These are phyloP conservation scores for Silene noctiflora DNA, from an alignment of 179 eudicot species.

Conservation along the genomic window DNA sequence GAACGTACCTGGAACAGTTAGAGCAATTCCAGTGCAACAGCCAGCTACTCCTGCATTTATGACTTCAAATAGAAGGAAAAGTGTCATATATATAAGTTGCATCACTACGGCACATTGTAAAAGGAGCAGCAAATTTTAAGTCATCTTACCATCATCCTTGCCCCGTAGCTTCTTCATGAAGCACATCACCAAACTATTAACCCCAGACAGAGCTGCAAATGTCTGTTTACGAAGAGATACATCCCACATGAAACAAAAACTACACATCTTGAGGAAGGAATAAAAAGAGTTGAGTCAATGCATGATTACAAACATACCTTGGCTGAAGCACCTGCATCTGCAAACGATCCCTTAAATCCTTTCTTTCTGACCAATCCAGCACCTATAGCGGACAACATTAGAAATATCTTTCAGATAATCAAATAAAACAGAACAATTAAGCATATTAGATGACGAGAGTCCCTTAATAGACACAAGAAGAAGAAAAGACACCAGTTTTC, in stretches of 20 bases:
- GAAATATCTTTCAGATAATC: not conserved
- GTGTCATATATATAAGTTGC: constrained; percentile 8
- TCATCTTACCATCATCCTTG: constrained; percentile 75
- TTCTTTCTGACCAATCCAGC: constrained; percentile 74
- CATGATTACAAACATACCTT: constrained; percentile 42
- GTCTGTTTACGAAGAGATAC: constrained; percentile 41
- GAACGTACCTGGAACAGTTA: constrained; percentile 78
- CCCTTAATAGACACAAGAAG: not conserved
- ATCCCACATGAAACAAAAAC: not conserved
- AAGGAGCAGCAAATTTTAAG: not conserved
- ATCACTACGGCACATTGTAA: not conserved
- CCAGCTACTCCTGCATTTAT: constrained; percentile 95
- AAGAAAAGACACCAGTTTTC: not conserved
- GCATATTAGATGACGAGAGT: not conserved
- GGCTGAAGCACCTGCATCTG: constrained; percentile 76
- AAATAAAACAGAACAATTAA: not conserved
- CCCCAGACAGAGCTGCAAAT: constrained; percentile 86
- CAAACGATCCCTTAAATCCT: constrained; percentile 84
- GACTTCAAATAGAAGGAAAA: constrained; percentile 39
- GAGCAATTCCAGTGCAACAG: constrained; percentile 94
- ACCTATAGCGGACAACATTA: constrained; percentile 39
- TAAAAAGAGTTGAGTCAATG: not conserved
- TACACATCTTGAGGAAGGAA: constrained; percentile 4
- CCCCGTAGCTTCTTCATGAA: constrained; percentile 80
- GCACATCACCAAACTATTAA: constrained; percentile 80